Conservation (phyloP, 1,284 basidiomycete genomes). For the Flammula alnicola region DNA sequence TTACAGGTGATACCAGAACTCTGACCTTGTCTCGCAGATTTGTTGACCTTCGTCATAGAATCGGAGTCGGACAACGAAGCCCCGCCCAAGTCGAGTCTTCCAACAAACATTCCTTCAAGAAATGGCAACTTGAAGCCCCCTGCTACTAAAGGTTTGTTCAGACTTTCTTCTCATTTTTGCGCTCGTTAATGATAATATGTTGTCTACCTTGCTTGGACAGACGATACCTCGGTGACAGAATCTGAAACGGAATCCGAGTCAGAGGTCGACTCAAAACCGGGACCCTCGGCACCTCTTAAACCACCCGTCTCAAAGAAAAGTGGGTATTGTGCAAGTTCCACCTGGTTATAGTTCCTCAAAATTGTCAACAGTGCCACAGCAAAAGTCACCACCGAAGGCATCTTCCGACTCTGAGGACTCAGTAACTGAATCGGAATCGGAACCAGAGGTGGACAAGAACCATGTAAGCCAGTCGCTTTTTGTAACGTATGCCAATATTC, state of each 20-base stretch:
- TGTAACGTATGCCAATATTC: too few relatives aligned
- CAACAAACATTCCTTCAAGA: too few relatives aligned
- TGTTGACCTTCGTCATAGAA: constrained; percentile 10
- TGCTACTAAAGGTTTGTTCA: background rate
- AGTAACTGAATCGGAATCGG: constrained; percentile 41
- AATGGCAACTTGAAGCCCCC: too few relatives aligned
- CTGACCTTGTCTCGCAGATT: background rate
- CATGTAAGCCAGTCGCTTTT: constrained; percentile 17
- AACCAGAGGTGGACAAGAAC: constrained; percentile 36
- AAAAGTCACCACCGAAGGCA: background rate
- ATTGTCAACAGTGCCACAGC: background rate
- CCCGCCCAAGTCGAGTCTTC: background rate
- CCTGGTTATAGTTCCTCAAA: background rate
- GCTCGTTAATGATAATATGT: background rate
- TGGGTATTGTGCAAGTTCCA: background rate
- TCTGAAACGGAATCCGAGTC: constrained; percentile 34
- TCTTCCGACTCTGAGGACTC: constrained; percentile 25
- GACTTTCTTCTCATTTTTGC: background rate
- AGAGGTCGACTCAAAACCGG: constrained; percentile 1
- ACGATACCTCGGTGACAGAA: constrained; percentile 43
- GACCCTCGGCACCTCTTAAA: background rate
- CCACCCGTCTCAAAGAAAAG: background rate
- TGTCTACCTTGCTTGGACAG: too few relatives aligned
- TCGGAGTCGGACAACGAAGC: constrained; percentile 18
- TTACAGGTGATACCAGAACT: constrained; percentile 17